Conservation (phyloP, 495 filamentous ascomycete species). For the Aspergillus biplanus region DNA sequence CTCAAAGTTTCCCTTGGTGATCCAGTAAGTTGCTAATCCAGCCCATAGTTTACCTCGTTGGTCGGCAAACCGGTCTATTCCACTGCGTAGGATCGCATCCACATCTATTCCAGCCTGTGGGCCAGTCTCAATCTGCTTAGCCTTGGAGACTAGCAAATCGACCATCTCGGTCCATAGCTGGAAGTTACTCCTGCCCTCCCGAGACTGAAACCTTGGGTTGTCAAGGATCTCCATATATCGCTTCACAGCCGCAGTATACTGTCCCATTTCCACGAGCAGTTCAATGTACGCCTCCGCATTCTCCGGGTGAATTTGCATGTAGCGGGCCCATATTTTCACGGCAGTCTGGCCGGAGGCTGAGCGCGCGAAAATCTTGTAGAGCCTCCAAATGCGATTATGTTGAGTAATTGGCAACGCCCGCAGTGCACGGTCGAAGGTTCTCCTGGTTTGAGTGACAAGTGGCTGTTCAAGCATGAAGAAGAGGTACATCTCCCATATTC, state of each 20-base stretch:
- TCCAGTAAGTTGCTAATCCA: slow-evolving; percentile 96
- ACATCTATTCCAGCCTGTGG: slow-evolving; percentile 84
- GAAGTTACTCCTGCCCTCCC: slow-evolving; percentile 91
- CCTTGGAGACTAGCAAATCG: slow-evolving; percentile 91
- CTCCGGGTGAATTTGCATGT: slow-evolving; percentile 98
- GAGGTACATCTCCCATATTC: slow-evolving; percentile 98
- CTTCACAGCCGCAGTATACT: slow-evolving; percentile 91
- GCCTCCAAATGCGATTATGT: slow-evolving; percentile 94
- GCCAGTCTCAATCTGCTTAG: slow-evolving; percentile 80
- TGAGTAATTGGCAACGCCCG: slow-evolving; percentile 95
- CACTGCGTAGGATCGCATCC: slow-evolving; percentile 90
- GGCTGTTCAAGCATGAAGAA: slow-evolving; percentile 89
- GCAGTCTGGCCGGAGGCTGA: slow-evolving; percentile 91
- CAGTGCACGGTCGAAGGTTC: slow-evolving; percentile 91
- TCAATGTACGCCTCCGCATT: slow-evolving; percentile 94
- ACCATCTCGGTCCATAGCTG: slow-evolving; percentile 98
- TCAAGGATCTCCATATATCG: slow-evolving; percentile 94
- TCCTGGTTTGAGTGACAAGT: slow-evolving; percentile 84
- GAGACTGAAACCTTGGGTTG: slow-evolving; percentile 88
- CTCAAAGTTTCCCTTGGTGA: slow-evolving; percentile 89
- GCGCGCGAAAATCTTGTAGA: slow-evolving; percentile 90
- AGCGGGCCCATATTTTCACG: slow-evolving; percentile 90
- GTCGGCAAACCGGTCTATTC: slow-evolving; percentile 89
- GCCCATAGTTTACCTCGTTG: slow-evolving; percentile 97
- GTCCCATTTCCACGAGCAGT: slow-evolving; percentile 76